Conservation (phyloP, 495 filamentous ascomycete genomes). For the Parathielavia hyrcaniae region DNA sequence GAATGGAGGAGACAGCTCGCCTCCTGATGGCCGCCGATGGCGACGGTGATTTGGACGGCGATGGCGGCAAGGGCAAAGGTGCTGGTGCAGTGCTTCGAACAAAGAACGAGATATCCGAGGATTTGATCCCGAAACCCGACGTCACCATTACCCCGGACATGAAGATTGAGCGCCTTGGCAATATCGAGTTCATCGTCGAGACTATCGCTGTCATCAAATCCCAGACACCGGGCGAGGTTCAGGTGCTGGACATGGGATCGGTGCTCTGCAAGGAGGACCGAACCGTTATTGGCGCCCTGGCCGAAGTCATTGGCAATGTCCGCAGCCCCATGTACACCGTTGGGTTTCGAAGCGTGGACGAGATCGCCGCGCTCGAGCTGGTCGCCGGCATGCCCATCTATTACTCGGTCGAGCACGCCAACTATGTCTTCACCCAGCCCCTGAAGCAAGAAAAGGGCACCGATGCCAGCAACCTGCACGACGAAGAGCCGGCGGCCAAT, state of each 20-base stretch:
- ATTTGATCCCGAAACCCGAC: slow-evolving; percentile 64
- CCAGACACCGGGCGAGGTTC: slow-evolving; percentile 67
- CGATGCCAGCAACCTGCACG: slow-evolving; percentile 88
- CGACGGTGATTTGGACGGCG: slow-evolving; percentile 62
- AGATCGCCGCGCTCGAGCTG: slow-evolving; percentile 61
- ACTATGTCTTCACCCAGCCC: slow-evolving; percentile 75
- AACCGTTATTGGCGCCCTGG: slow-evolving; percentile 66
- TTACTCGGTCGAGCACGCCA: slow-evolving; percentile 69
- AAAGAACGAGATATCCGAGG: slow-evolving; percentile 65
- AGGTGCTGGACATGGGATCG: slow-evolving; percentile 75
- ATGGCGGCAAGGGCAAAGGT: slow-evolving; percentile 35
- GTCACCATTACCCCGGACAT: slow-evolving; percentile 66
- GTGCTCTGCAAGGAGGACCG: slow-evolving; percentile 75
- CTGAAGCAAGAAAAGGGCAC: slow-evolving; percentile 72
- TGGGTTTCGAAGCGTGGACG: slow-evolving; percentile 56
- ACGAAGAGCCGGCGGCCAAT: slow-evolving; percentile 80
- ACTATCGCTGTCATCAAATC: slow-evolving; percentile 73
- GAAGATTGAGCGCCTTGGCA: slow-evolving; percentile 66
- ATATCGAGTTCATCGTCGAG: slow-evolving; percentile 66
- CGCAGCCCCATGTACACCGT: slow-evolving; percentile 77
- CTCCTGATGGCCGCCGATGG: slow-evolving; percentile 66
- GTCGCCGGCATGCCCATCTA: slow-evolving; percentile 59
- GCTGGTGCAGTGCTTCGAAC: slow-evolving; percentile 53
- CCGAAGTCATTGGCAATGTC: slow-evolving; percentile 76
- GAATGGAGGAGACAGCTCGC: slow-evolving; percentile 68